A percentile compares a stretch with the other conserved stretches of the same genome.
These are phyloP conservation scores for Saccharomyces hybrid DNA, from an alignment of 1,139 yeast species.

Conservation along the genomic window DNA sequence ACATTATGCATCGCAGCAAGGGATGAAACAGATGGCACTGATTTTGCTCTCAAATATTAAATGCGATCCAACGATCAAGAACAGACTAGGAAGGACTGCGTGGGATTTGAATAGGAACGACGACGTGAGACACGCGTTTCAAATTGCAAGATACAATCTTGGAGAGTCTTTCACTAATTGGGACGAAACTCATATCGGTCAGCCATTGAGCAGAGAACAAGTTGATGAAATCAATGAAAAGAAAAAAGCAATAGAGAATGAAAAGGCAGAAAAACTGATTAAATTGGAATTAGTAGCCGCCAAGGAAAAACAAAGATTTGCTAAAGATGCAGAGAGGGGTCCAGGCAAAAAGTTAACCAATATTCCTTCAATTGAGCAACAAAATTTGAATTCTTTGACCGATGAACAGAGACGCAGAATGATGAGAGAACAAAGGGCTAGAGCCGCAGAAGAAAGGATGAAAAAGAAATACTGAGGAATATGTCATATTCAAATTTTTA, in stretches of 20 bases:
- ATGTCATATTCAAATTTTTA: background rate
- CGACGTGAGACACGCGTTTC: slow-evolving; percentile 50
- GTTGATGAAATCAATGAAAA: slow-evolving; percentile 41
- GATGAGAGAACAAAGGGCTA: slow-evolving; percentile 89
- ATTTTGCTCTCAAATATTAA: slow-evolving; percentile 55
- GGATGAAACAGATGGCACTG: slow-evolving; percentile 59
- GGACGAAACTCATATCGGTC: slow-evolving; percentile 59
- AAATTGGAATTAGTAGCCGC: slow-evolving; percentile 30
- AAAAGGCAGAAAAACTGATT: slow-evolving; percentile 25
- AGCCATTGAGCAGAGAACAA: slow-evolving; percentile 56
- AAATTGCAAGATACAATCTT: slow-evolving; percentile 53
- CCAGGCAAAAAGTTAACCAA: slow-evolving; percentile 25
- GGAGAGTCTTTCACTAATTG: slow-evolving; percentile 71
- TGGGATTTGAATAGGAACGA: slow-evolving; percentile 45
- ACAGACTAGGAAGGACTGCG: slow-evolving; percentile 54
- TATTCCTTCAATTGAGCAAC: slow-evolving; percentile 17
- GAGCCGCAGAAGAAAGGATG: slow-evolving; percentile 93
- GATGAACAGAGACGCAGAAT: slow-evolving; percentile 68
- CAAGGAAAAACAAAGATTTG: slow-evolving; percentile 22
- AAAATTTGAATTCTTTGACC: slow-evolving; percentile 35
- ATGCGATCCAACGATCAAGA: slow-evolving; percentile 59
- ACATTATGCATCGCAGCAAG: slow-evolving; percentile 69
- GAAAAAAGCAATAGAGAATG: slow-evolving; percentile 32
- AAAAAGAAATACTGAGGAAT: slow-evolving; percentile 1
- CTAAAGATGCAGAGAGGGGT: slow-evolving; percentile 24